These are phyloP conservation scores for Penicillium sp. DNA, from an alignment of 2,329 filamentous ascomycete species.

Conservation along the genomic window DNA sequence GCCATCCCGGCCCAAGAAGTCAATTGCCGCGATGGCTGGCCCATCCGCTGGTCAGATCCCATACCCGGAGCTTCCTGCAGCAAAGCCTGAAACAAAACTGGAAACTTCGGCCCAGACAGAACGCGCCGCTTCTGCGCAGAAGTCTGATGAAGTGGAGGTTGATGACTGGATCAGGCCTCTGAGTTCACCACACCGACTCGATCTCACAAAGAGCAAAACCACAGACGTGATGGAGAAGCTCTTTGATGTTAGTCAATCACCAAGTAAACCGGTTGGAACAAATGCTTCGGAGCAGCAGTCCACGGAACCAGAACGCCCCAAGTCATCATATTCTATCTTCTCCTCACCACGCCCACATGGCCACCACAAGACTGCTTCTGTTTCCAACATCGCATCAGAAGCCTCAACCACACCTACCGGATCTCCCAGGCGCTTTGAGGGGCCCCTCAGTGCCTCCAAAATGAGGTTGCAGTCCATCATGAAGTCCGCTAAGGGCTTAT, in stretches of 20 bases:
- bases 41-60: constrained; percentile 40
- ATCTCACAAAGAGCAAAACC: constrained; percentile 65
- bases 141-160: constrained; percentile 50
- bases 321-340: constrained; percentile 69
- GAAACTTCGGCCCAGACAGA: constrained; percentile 32
- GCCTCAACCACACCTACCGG: constrained; percentile 62
- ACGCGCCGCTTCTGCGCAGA: constrained; percentile 29
- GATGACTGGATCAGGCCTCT: constrained; percentile 67
- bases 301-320: constrained; percentile 58
- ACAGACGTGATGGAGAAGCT: constrained; percentile 65
- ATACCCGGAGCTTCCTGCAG: constrained; percentile 44
- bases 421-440: constrained; percentile 69
- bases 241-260: constrained; percentile 35
- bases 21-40: constrained; percentile 46
- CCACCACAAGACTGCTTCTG: constrained; percentile 67
- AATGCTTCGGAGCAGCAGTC: constrained; percentile 16
- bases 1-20: constrained; percentile 53
- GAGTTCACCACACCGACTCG: constrained; percentile 54
- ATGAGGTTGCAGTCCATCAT: constrained; percentile 90
- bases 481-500: constrained; percentile 82
- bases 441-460: constrained; percentile 88
- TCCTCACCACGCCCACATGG: constrained; percentile 56
- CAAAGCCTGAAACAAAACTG: constrained; percentile 38
- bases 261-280: constrained; percentile 20
- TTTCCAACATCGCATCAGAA: constrained; percentile 62